Percentiles rank a stretch among this genome's conserved stretches.
phyloP scores from a whole-genome alignment of 169 alveolate genomes.

The Eimeria acervulina region DNA sequence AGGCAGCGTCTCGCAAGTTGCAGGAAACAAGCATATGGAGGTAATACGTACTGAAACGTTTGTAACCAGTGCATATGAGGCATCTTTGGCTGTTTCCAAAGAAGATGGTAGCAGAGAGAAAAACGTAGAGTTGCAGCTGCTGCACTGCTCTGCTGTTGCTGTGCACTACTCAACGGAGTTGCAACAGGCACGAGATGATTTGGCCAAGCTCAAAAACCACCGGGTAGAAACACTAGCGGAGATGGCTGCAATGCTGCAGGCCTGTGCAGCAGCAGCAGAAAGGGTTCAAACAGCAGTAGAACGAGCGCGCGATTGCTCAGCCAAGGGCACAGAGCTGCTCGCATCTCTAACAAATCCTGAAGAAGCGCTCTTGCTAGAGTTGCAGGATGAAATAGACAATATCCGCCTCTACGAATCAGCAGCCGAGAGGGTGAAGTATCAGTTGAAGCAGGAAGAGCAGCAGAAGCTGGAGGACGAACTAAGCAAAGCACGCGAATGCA shows the following conservation, averaged over 20 bases:
- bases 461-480: constrained; percentile 42
- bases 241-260: background rate
- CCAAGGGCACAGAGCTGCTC: background rate
- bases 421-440: background rate
- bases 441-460: background rate
- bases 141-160: background rate
- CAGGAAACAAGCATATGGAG: background rate
- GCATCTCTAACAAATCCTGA: background rate
- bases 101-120: background rate
- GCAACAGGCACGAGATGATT: background rate
- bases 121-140: background rate
- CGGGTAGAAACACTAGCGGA: background rate
- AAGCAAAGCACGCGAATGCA: background rate
- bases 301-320: background rate
- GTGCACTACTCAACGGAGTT: background rate
- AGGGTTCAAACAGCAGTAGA: background rate
- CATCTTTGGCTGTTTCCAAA: background rate
- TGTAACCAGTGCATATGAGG: background rate
- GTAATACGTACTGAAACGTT: background rate
- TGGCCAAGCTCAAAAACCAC: background rate
- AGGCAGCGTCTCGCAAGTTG: background rate
- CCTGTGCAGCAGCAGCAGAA: constrained; percentile 15
- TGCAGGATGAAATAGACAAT: background rate
- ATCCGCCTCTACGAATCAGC: background rate
- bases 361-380: background rate